Percentiles rank a stretch among this genome's conserved stretches.
Conservation (phyloP, 192 early-diverging fungal genomes). For the Cetraspora pellucida region DNA sequence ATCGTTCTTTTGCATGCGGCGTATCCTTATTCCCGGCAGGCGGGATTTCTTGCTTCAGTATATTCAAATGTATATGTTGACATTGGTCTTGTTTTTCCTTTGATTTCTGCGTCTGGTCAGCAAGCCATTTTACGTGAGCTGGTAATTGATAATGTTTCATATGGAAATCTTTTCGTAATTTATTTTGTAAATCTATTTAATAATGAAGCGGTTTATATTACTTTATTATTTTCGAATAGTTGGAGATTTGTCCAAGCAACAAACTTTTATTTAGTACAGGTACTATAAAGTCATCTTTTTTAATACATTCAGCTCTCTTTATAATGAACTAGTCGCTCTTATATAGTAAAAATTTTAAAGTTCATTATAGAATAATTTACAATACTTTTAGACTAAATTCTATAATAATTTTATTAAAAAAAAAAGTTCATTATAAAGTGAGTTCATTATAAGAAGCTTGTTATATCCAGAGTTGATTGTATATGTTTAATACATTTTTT, state of each 20-base stretch:
- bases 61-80: conserved; percentile 31
- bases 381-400: too few relatives aligned
- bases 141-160: background rate
- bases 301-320: too few relatives aligned
- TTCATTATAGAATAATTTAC: too few relatives aligned
- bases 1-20: conserved; percentile 35
- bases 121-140: background rate
- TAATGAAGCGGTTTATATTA: too few relatives aligned
- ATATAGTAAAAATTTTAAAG: too few relatives aligned
- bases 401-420: too few relatives aligned
- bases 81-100: conserved; percentile 13
- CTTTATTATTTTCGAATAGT: background rate
- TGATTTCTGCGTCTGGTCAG: background rate
- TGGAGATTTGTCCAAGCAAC: conserved; percentile 23
- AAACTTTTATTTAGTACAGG: conserved; percentile 32
- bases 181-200: background rate
- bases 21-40: conserved; percentile 37
- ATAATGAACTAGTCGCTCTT: too few relatives aligned
- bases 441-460: too few relatives aligned
- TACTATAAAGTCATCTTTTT: background rate
- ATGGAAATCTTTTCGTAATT: background rate
- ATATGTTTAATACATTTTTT: background rate
- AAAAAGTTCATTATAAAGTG: too few relatives aligned
- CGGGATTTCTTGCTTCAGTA: conserved; percentile 33
- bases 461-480: too few relatives aligned